phyloP scores from a whole-genome alignment of 2,329 filamentous ascomycete species.

The Aspergillus amoenus region DNA sequence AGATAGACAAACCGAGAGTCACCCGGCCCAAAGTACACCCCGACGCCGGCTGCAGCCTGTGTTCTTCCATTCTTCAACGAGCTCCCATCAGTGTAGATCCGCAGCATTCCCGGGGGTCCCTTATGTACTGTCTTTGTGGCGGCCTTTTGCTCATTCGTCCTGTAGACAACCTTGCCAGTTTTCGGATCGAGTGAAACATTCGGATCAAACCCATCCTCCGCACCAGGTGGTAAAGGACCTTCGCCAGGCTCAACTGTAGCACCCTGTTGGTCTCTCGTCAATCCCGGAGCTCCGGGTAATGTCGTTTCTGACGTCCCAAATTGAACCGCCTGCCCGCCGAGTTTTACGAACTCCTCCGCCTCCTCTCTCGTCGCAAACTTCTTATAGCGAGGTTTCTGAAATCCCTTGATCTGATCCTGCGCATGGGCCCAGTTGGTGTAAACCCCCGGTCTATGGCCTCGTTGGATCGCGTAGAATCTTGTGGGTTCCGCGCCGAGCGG shows the following conservation, averaged over 20 bases:
- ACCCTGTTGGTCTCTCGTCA: slow-evolving; percentile 46
- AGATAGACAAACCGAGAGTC: slow-evolving; percentile 51
- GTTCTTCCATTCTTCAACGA: slow-evolving; percentile 58
- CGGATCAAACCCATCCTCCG: slow-evolving; percentile 63
- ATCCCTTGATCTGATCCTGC: slow-evolving; percentile 70
- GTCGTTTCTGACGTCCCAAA: slow-evolving; percentile 35
- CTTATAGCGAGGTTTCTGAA: slow-evolving; percentile 67
- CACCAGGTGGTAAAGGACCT: slow-evolving; percentile 55
- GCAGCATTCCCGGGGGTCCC: slow-evolving; percentile 51
- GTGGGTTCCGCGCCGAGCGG: slow-evolving; percentile 38
- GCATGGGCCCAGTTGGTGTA: slow-evolving; percentile 69
- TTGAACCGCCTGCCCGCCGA: slow-evolving; percentile 33
- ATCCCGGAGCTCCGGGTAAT: slow-evolving; percentile 32
- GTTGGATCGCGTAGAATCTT: slow-evolving; percentile 62
- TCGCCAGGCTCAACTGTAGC: slow-evolving; percentile 52
- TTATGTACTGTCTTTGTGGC: slow-evolving; percentile 46
- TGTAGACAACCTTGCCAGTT: slow-evolving; percentile 56
- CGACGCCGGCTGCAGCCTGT: slow-evolving; percentile 59
- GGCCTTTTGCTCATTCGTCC: slow-evolving; percentile 51
- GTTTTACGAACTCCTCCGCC: slow-evolving; percentile 71
- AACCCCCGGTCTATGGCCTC: slow-evolving; percentile 59
- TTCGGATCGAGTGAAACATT: slow-evolving; percentile 55
- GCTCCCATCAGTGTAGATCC: slow-evolving; percentile 66
- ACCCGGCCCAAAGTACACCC: slow-evolving; percentile 63
- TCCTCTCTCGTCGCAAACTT: slow-evolving; percentile 68